phyloP scores from a whole-genome alignment of 768 basidiomycete species.

The Suillus plorans region DNA sequence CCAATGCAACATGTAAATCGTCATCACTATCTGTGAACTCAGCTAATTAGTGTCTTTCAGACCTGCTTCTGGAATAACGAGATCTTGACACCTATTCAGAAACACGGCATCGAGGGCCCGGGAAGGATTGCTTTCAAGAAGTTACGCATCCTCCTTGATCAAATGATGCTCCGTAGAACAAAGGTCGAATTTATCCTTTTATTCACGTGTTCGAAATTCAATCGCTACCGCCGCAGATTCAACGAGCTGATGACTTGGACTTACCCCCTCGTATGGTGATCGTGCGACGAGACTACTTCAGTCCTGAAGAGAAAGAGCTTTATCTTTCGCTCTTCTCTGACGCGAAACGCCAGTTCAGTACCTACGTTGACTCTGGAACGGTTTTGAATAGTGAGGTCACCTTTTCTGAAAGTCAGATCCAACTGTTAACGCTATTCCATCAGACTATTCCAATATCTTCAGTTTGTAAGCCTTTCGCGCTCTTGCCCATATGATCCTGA shows the following conservation, averaged over 20 bases:
- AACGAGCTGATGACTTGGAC: conserved; percentile 95
- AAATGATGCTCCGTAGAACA: conserved; percentile 94
- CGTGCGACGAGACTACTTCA: conserved; percentile 89
- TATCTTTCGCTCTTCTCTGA: conserved; percentile 91
- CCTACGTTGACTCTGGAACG: conserved; percentile 88
- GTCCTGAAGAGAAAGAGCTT: conserved; percentile 94
- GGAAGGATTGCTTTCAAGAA: conserved; percentile 89
- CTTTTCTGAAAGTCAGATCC: not conserved
- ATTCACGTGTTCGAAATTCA: not conserved
- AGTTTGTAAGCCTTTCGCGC: conserved; percentile 52
- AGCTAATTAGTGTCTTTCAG: conserved; percentile 31
- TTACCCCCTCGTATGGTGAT: conserved; percentile 90
- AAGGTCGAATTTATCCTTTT: conserved; percentile 47
- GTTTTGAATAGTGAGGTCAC: conserved; percentile 79
- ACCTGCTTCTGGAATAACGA: conserved; percentile 98
- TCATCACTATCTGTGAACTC: not conserved
- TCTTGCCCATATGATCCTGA: not conserved
- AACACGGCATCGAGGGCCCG: conserved; percentile 77
- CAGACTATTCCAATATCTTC: conserved; percentile 90
- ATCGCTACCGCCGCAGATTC: conserved; percentile 49
- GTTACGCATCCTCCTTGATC: conserved; percentile 81
- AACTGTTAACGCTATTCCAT: not conserved
- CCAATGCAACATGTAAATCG: conserved; percentile 78
- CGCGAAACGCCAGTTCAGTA: conserved; percentile 88
- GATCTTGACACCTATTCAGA: conserved; percentile 95